Percentiles rank a stretch among this genome's conserved stretches.
These are phyloP conservation scores for Xylaria cubensis DNA, from an alignment of 495 filamentous ascomycete genomes.

Conservation along the genomic window DNA sequence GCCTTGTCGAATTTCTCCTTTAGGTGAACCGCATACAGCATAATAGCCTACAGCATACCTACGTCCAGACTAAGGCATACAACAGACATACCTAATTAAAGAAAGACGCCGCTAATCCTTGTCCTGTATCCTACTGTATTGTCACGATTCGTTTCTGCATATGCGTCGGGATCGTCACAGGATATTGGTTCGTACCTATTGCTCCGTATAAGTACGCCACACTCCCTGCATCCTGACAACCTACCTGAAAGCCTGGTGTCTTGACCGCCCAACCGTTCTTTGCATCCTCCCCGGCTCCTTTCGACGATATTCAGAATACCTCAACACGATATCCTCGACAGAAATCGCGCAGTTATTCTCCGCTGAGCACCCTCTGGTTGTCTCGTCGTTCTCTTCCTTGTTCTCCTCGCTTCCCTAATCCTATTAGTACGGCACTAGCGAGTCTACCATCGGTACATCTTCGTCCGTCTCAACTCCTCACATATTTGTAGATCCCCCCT, in stretches of 20 bases:
- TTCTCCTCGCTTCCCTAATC: neutral
- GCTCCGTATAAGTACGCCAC: constrained; percentile 2
- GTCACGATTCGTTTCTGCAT: constrained; percentile 16
- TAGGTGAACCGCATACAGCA: neutral
- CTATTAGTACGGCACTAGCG: constrained; percentile 6
- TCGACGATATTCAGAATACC: neutral
- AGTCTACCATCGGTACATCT: neutral
- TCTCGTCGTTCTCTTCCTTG: neutral
- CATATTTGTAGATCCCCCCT: neutral
- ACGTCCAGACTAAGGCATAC: neutral
- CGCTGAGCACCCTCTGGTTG: neutral
- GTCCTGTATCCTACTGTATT: constrained; percentile 9
- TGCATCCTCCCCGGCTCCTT: constrained; percentile 3
- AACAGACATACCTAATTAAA: neutral
- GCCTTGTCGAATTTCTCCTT: constrained; percentile 1
- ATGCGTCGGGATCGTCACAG: constrained; percentile 11
- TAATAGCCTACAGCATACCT: neutral
- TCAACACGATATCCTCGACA: constrained; percentile 1
- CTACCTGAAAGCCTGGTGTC: constrained; percentile 1
- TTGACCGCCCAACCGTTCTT: constrained; percentile 6
- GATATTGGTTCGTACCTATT: neutral
- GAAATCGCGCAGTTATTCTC: constrained; percentile 17
- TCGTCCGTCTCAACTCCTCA: neutral
- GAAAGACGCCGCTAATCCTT: neutral
- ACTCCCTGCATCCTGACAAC: neutral